Evolutionary conservation across 2,329 filamentous ascomycete species (phyloP).

Genomic region (Diplocarpon mali): DNA sequence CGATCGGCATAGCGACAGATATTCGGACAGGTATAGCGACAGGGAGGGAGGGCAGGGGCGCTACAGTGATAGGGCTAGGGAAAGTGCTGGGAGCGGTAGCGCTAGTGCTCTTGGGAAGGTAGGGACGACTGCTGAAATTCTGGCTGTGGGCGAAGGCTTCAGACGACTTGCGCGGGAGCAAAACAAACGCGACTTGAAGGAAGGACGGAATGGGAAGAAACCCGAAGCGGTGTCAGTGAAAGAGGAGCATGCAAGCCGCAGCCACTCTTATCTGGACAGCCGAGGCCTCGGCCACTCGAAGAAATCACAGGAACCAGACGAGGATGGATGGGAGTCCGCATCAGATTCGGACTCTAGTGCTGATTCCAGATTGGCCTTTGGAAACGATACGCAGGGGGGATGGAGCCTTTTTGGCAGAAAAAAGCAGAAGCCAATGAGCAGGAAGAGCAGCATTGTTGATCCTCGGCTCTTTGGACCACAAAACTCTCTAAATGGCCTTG

Average conservation of each 20-base stretch:
- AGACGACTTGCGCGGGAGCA: conserved; percentile 34
- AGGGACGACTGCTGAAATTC: conserved; percentile 35
- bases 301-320: conserved; percentile 30
- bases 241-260: conserved; percentile 4
- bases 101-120: conserved; percentile 7
- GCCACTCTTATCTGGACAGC: conserved; percentile 7
- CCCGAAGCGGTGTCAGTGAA: conserved; percentile 11
- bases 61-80: conserved; percentile 6
- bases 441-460: conserved; percentile 43
- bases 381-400: conserved; percentile 28
- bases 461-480: conserved; percentile 47
- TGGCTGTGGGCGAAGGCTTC: conserved; percentile 36
- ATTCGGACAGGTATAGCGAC: conserved; percentile 9
- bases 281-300: conserved; percentile 22
- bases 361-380: conserved; percentile 51
- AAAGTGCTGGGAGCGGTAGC: conserved; percentile 12
- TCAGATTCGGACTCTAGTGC: conserved; percentile 43
- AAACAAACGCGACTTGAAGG: conserved; percentile 28
- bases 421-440: conserved; percentile 23
- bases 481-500: conserved; percentile 48
- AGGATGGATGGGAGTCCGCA: conserved; percentile 49
- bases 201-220: conserved; percentile 20
- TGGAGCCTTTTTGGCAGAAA: conserved; percentile 25
- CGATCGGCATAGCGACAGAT: conserved; percentile 6
- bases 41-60: conserved; percentile 4